Percentiles rank a stretch among this genome's conserved stretches.
These are phyloP conservation scores for Gorgonomyces haynaldii DNA, from an alignment of 192 early-diverging fungal species.

Conservation along the genomic window DNA sequence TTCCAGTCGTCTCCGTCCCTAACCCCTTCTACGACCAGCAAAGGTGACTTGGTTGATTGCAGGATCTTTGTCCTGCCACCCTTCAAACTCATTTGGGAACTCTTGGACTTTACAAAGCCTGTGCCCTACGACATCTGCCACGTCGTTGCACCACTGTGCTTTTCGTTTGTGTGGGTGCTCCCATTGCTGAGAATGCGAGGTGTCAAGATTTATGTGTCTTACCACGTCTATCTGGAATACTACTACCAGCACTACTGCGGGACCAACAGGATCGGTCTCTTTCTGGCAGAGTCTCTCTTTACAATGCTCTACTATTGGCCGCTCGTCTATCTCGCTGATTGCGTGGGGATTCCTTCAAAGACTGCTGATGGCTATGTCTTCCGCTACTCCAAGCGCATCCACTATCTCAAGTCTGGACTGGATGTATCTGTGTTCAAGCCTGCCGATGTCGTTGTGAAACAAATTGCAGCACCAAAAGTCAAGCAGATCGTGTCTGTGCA, in stretches of 20 bases:
- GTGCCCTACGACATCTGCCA: conserved; percentile 37
- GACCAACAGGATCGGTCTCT: not conserved
- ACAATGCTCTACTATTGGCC: conserved; percentile 29
- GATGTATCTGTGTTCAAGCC: conserved; percentile 25
- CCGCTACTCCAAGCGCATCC: conserved; percentile 27
- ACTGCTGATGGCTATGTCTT: conserved; percentile 32
- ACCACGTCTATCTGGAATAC: conserved; percentile 39
- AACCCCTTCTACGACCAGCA: conserved; percentile 34
- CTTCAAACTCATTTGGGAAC: conserved; percentile 21
- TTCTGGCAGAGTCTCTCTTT: conserved; percentile 28
- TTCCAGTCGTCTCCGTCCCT: conserved; percentile 19
- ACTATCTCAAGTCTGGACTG: conserved; percentile 37
- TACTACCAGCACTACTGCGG: conserved; percentile 34
- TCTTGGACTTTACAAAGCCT: conserved; percentile 19
- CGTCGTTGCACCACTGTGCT: conserved; percentile 27
- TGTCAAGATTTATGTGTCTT: conserved; percentile 38
- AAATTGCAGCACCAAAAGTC: not conserved
- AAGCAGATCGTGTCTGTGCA: not conserved
- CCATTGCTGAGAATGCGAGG: conserved; percentile 29
- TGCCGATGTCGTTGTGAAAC: conserved; percentile 6
- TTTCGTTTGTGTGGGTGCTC: conserved; percentile 24
- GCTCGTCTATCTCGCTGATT: conserved; percentile 28
- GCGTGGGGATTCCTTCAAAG: conserved; percentile 35
- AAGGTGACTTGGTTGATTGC: conserved; percentile 12
- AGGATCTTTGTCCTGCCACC: conserved; percentile 39